A percentile compares a stretch with the other conserved stretches of the same genome.
Conservation (phyloP, 2,329 filamentous ascomycete genomes). For the Epichloe bromicola region DNA sequence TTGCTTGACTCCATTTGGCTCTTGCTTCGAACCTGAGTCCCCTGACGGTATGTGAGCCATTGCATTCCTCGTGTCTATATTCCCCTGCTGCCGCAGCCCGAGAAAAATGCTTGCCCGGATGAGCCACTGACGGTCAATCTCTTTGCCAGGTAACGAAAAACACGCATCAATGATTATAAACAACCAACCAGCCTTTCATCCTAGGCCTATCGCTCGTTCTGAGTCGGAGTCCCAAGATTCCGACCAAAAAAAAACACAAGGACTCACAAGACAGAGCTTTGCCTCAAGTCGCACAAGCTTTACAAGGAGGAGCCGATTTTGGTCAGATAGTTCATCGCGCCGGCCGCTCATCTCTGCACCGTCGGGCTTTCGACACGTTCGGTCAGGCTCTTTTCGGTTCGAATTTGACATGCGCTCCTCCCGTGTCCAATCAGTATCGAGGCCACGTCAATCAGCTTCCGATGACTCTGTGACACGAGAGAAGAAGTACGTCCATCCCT, state of each 20-base stretch:
- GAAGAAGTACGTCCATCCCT: conserved; percentile 33
- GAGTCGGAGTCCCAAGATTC: conserved; percentile 9
- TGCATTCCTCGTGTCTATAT: not conserved
- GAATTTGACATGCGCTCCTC: conserved; percentile 8
- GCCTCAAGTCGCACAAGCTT: conserved; percentile 27
- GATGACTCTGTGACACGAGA: conserved; percentile 15
- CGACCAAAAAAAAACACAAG: conserved; percentile 9
- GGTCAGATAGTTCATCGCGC: conserved; percentile 32
- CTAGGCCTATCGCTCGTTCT: conserved; percentile 15
- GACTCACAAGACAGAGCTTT: conserved; percentile 10
- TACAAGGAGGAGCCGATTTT: conserved; percentile 33
- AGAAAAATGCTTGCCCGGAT: not conserved
- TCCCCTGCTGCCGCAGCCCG: not conserved
- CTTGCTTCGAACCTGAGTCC: conserved; percentile 26
- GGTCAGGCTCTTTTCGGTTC: conserved; percentile 32
- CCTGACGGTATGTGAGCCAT: conserved; percentile 23
- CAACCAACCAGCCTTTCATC: conserved; percentile 17
- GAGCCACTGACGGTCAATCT: not conserved
- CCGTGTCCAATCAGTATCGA: conserved; percentile 2
- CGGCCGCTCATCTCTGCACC: conserved; percentile 45
- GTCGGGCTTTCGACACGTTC: conserved; percentile 46
- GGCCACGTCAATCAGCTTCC: not conserved
- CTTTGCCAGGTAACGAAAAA: conserved; percentile 18
- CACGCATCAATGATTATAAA: conserved; percentile 13
- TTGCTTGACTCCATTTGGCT: conserved; percentile 30